Base-by-base conservation (phyloP, 331 rosid genomes). In the Spiraea crenata region DNA sequence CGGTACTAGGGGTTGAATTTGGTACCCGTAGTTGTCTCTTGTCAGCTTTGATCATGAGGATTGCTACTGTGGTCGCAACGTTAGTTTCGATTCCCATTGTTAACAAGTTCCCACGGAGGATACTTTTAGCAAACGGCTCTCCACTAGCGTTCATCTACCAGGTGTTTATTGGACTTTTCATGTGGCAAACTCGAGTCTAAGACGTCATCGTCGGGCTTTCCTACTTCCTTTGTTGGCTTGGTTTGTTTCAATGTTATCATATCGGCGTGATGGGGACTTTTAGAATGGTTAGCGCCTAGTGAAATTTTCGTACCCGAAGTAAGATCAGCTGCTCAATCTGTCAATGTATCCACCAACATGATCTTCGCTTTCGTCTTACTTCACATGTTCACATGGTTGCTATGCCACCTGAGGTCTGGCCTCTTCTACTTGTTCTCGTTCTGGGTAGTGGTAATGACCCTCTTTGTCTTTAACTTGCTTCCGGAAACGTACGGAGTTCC, bases 211-310 rank as follows among this genome's bases (percentile, higher is more conserved):
- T 25, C 31, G 31, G 31, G 31, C 31, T 25, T 25, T 25, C 2
- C 31, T 25, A 25, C 31, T 25, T 25, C 31, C 31, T 25, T 25
- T 25, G 31, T 25, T 25, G 2, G 31, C 31, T 25, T 25, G 1
- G 31, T 25, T 25, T 25, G 31, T 25, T 25, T 2, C 31, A 25
- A 25, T 25, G 31, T 25, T 25, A 25, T 25, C 31, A 25, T 25
- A 25, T 25, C 31, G 31, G 31, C 31, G 31, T 25, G 31, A 2
- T 74, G 77, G 77, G 77, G 77, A 9, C 77, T 71, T 40, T 47
- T 74, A n/a, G 77, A 71, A 9, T 73, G 77, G 72, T 44, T 74
- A 20, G 71, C 42, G 14, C 71, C 65, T 2, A 74, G 77, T 54
- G 77, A 64, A 16, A 74, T 74, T 8, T 74, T 74, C 47, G 71